Conservation (phyloP, 352 stramenopile species). For the Pythium scleroteichum region DNA sequence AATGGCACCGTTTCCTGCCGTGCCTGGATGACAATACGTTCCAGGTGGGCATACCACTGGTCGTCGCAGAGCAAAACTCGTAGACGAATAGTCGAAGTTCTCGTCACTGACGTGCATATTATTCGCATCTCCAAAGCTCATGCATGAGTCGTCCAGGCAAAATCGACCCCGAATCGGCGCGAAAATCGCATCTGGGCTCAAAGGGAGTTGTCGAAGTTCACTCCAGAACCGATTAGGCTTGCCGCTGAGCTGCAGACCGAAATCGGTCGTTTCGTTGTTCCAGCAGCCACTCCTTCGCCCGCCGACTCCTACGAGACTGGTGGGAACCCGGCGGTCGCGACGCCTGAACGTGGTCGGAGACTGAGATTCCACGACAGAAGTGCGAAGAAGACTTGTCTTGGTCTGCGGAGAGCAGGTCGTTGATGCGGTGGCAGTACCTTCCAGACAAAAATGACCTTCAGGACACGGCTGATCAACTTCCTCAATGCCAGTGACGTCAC, state of each 20-base stretch:
- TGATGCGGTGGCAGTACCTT: constrained; percentile 94
- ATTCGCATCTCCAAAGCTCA: constrained; percentile 82
- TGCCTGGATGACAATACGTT: constrained; percentile 90
- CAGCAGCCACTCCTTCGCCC: constrained; percentile 89
- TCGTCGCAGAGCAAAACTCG: constrained; percentile 72
- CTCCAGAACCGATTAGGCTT: constrained; percentile 91
- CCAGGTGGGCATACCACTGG: constrained; percentile 87
- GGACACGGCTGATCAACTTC: constrained; percentile 93
- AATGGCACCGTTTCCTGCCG: constrained; percentile 61
- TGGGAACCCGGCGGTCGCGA: constrained; percentile 20
- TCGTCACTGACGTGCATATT: constrained; percentile 73
- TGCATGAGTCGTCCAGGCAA: constrained; percentile 92
- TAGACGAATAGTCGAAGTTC: constrained; percentile 85
- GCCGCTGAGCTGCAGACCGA: constrained; percentile 91
- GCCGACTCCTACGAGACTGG: constrained; percentile 44
- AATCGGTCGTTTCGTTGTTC: constrained; percentile 94
- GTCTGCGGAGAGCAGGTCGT: constrained; percentile 75
- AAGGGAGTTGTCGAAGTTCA: constrained; percentile 90
- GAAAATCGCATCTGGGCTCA: constrained; percentile 76
- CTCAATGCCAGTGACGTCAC: constrained; percentile 93
- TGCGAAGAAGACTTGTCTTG: constrained; percentile 43
- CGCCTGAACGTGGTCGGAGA: constrained; percentile 46
- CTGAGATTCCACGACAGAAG: constrained; percentile 36
- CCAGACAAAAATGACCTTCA: constrained; percentile 94
- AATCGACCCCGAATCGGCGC: constrained; percentile 89